phyloP scores from a whole-genome alignment of 1,284 basidiomycete genomes.

The Sporisorium scitamineum region DNA sequence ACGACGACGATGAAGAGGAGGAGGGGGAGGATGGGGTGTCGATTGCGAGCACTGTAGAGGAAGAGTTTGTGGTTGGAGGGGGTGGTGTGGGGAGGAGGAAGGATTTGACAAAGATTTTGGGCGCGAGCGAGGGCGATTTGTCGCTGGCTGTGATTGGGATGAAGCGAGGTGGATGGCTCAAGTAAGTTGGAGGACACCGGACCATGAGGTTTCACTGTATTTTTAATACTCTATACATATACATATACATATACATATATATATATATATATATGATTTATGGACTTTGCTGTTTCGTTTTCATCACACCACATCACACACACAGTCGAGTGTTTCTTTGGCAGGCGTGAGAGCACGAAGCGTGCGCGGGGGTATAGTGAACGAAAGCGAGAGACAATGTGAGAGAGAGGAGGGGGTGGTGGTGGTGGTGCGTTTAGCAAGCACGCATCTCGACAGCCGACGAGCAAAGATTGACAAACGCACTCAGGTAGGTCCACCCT shows the following conservation, averaged over 20 bases:
- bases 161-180: background rate
- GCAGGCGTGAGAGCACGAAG: background rate
- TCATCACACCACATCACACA: too few species aligned
- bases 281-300: too few species aligned
- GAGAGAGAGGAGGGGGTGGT: too few species aligned
- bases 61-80: too few species aligned
- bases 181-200: background rate
- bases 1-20: too few species aligned
- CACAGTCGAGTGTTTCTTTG: too few species aligned
- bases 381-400: too few species aligned
- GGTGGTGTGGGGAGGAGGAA: background rate
- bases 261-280: too few species aligned
- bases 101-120: conserved; percentile 44
- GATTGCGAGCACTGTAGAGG: background rate
- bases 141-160: background rate
- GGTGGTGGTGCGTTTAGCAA: too few species aligned
- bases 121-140: conserved; percentile 25
- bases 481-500: conserved; percentile 12
- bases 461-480: conserved; percentile 31
- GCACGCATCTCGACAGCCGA: conserved; percentile 41
- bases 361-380: too few species aligned
- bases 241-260: too few species aligned
- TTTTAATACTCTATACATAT: too few species aligned
- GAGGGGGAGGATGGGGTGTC: background rate
- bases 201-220: background rate